These are phyloP conservation scores for Fusarium scirpi DNA, from an alignment of 2,329 filamentous ascomycete species.

Conservation along the genomic window DNA sequence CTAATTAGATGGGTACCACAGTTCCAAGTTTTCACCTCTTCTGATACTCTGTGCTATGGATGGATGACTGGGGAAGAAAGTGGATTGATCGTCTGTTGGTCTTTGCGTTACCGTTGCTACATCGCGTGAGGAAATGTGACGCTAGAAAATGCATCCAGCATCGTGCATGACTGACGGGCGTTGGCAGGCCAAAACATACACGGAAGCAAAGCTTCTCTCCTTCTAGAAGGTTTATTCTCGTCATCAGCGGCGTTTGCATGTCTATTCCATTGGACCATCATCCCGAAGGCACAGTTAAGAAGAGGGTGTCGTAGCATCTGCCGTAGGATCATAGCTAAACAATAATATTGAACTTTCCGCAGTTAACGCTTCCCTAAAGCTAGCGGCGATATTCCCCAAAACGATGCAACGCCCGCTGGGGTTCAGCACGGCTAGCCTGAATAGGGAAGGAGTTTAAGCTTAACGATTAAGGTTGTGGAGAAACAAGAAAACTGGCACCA, in stretches of 20 bases:
- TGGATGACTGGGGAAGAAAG: background rate
- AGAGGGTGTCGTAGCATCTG: background rate
- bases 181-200: background rate
- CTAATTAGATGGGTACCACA: background rate
- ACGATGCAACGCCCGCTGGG: conserved; percentile 15
- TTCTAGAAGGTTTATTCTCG: conserved; percentile 21
- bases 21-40: background rate
- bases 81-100: conserved; percentile 7
- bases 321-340: background rate
- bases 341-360: background rate
- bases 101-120: background rate
- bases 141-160: conserved; percentile 22
- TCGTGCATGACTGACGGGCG: background rate
- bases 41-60: background rate
- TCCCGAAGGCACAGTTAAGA: background rate
- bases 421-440: background rate
- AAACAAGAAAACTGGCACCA: background rate
- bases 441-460: conserved; percentile 35
- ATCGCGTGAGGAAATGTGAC: background rate
- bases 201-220: conserved; percentile 2
- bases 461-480: conserved; percentile 33
- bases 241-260: background rate
- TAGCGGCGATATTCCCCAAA: conserved; percentile 25
- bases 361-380: background rate
- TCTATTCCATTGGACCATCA: background rate